These are phyloP conservation scores for Phialophora verrucosa DNA, from an alignment of 2,329 filamentous ascomycete species.

Conservation along the genomic window DNA sequence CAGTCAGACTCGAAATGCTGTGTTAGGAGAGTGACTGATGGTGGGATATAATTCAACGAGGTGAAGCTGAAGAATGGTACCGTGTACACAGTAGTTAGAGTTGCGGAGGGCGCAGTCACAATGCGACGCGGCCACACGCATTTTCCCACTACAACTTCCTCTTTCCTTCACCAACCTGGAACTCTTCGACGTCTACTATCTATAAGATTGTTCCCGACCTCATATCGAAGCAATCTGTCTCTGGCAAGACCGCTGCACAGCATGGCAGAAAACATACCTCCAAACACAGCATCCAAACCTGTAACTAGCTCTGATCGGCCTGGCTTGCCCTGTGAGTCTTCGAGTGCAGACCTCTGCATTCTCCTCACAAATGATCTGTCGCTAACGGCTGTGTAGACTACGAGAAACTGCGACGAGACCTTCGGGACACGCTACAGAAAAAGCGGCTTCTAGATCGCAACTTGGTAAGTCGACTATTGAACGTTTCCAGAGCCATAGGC, in stretches of 20 bases:
- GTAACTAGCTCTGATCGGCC: conserved; percentile 43
- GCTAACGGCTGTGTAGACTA: conserved; percentile 55
- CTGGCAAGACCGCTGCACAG: conserved; percentile 9
- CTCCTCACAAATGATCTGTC: background rate
- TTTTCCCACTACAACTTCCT: background rate
- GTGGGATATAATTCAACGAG: background rate
- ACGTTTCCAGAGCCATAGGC: conserved; percentile 1
- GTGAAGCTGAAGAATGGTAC: background rate
- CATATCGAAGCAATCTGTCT: background rate
- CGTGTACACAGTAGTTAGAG: background rate
- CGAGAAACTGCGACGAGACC: conserved; percentile 71
- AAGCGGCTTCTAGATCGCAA: conserved; percentile 68
- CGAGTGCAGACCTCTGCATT: background rate
- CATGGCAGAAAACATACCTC: conserved; percentile 52
- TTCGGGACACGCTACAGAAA: conserved; percentile 70
- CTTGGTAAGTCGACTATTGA: conserved; percentile 53
- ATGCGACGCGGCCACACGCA: background rate
- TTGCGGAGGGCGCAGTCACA: background rate
- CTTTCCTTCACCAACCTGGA: background rate
- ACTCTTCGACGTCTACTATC: background rate
- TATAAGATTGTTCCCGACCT: background rate
- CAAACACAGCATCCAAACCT: conserved; percentile 39
- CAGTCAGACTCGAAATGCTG: background rate
- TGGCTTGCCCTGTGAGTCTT: conserved; percentile 56
- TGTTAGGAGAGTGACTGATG: background rate